Conservation (phyloP, 306 rosid species). For the Prosopis cineraria region DNA sequence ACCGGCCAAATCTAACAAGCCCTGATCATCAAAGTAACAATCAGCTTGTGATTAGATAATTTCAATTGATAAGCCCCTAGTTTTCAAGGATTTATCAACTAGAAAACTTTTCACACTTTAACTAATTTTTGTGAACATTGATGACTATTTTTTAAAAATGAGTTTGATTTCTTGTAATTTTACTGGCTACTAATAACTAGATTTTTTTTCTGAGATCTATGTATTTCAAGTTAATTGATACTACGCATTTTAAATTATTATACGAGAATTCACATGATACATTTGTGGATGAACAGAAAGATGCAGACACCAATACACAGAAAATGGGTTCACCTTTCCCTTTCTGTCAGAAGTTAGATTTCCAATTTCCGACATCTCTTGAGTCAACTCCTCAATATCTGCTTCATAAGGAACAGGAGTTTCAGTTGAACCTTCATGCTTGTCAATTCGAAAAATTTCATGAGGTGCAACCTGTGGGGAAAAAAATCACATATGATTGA, state of each 20-base stretch:
- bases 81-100: slow-evolving; percentile 1
- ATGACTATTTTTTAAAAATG: slow-evolving; percentile 17
- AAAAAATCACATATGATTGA: not conserved
- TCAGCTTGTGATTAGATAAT: slow-evolving; percentile 34
- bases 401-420: slow-evolving; percentile 51
- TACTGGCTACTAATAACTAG: slow-evolving; percentile 11
- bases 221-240: slow-evolving; percentile 20
- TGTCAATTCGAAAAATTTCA: slow-evolving; percentile 76
- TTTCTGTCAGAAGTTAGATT: slow-evolving; percentile 42
- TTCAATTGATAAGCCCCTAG: slow-evolving; percentile 25
- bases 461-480: slow-evolving; percentile 69
- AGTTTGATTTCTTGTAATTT: slow-evolving; percentile 22
- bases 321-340: slow-evolving; percentile 58
- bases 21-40: slow-evolving; percentile 50
- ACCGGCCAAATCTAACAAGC: slow-evolving; percentile 39
- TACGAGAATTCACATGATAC: slow-evolving; percentile 7
- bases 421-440: slow-evolving; percentile 58
- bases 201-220: slow-evolving; percentile 10
- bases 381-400: slow-evolving; percentile 55
- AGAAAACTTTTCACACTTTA: not conserved
- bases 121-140: not conserved
- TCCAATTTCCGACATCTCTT: slow-evolving; percentile 51
- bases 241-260: not conserved
- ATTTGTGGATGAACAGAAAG: slow-evolving; percentile 11
- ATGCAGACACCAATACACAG: not conserved